Base-by-base conservation (phyloP, 208 protist species). In the Trypanosoma avium region DNA sequence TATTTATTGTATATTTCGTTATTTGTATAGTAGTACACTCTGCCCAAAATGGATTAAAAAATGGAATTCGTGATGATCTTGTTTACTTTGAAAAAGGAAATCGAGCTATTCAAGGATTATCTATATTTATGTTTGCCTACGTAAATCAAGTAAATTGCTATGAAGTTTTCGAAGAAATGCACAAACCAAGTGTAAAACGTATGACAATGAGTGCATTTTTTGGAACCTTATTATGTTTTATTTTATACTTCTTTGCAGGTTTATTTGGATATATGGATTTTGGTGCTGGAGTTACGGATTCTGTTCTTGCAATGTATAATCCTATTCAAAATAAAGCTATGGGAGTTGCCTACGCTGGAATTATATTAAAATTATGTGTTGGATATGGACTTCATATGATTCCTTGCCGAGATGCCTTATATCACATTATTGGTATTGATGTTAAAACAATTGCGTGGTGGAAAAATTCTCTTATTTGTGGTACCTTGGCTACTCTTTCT, bases 211-310 rank as follows among this genome's bases (percentile, higher is more conserved):
- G 63, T 10, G 76, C 75, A 2, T 54, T 45, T 19, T 22, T 86
- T 0, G 70, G 77, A 22, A 77, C 86, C 3, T n/a, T 45, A 19
- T 38, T 90, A 3, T 85, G 82, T 45, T 82, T 81, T 19, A 29
- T 59, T 5, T 45, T 95, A 10, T 95, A 95, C 79, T 72, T 88
- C 60, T 60, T 87, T n/a, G 73, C 77, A 1, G 85, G 90, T 17
- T 66, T 93, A 32, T 92, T 92, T 67, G 89, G 86, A 30, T 93
- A 93, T 61, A 40, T 86, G 5, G 81, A 93, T 59, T 95, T 93
- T 69, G 84, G 81, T n/a, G 0, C 64, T 0, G 47, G 45, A 29
- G 55, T 84, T 6, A 69, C 49, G 0, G 75, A 65, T 5, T 87
- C 82, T 22, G 75, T 82, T 27, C 70, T 95, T 42, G 63, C 50